Evolutionary conservation across 768 basidiomycete species (phyloP), one percentile per base, ranked within the genome.

Genomic region (Brasilioporus rufonigricans): DNA sequence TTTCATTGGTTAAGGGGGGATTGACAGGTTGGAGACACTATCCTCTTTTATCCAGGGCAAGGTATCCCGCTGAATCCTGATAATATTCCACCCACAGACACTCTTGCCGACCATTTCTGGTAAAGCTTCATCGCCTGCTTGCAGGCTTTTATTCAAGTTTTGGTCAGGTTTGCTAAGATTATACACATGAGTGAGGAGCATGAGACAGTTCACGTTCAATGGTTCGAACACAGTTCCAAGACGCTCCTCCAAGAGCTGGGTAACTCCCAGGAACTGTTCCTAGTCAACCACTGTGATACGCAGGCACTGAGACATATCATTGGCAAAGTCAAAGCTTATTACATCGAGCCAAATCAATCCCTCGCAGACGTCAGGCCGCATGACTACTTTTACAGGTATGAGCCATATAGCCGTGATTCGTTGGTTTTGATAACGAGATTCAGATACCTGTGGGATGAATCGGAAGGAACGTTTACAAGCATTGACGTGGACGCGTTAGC

Each of bases 141-240:
- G 26, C 24, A 43, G 46, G 27, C 8, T 43, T n/a, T 47, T 18
- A 44, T 49, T 12, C 16, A 36, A 23, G 24, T 18, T 56, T 48
- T 27, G 14, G 43, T 16, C 59, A 91, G 89, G 88, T 90, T 91
- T 67, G 88, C 77, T 0, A 76, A 76, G 60, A 83, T 92, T 24
- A 64, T 84, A 0, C 80, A 75, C 48, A 77, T 90, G 52, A 67
- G 77, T 16, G 70, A 73, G 32, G 68, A 74, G 16, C 55, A 71
- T 5, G 69, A 76, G 50, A 68, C 54, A 2, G 79, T 80, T 1
- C 91, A 93, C 66, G 69, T 88, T 11, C 87, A 83, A 32, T 93
- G 89, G 89, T 80, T 87, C 27, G 80, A 87, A 50, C 90, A 92
- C 61, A 80, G 83, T 0, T 80, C 81, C 0, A 77, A 80, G 51